Evolutionary conservation across 1,139 yeast genomes (phyloP).

Genomic region (Debaryomyces subglobosus): DNA sequence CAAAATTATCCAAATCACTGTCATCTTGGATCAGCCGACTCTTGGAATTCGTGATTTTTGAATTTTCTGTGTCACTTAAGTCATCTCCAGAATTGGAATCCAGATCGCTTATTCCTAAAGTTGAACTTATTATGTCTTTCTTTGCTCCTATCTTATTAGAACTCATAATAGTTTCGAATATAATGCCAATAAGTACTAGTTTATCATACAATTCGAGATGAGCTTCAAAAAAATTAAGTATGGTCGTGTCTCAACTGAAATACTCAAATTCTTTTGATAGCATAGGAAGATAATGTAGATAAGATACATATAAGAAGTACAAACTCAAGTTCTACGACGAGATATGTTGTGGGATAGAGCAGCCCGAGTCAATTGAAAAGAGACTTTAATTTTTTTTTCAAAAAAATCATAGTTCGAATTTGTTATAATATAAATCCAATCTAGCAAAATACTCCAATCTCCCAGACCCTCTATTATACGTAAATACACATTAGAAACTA

Average conservation of each 20-base stretch:
- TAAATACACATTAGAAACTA: not conserved
- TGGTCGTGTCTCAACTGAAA: not conserved
- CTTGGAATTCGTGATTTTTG: slow-evolving; percentile 14
- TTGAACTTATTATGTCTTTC: not conserved
- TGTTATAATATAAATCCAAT: no score
- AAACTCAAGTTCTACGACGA: not conserved
- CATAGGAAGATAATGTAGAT: not conserved
- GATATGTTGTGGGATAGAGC: not conserved
- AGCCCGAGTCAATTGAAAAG: no score
- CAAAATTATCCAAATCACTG: slow-evolving; percentile 14
- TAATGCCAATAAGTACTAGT: not conserved
- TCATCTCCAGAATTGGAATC: not conserved
- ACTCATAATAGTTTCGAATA: not conserved
- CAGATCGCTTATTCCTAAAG: not conserved
- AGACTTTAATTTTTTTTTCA: no score
- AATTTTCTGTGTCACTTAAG: not conserved
- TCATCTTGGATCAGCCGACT: slow-evolving; percentile 3
- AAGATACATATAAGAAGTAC: not conserved
- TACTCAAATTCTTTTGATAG: not conserved
- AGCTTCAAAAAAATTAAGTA: not conserved
- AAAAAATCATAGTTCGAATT: no score
- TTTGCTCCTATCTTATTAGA: not conserved
- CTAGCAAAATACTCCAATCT: no score
- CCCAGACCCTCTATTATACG: no score
- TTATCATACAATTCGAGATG: not conserved